Evolutionary conservation across 1,139 yeast species (phyloP).

Genomic region (Candida albicans): DNA sequence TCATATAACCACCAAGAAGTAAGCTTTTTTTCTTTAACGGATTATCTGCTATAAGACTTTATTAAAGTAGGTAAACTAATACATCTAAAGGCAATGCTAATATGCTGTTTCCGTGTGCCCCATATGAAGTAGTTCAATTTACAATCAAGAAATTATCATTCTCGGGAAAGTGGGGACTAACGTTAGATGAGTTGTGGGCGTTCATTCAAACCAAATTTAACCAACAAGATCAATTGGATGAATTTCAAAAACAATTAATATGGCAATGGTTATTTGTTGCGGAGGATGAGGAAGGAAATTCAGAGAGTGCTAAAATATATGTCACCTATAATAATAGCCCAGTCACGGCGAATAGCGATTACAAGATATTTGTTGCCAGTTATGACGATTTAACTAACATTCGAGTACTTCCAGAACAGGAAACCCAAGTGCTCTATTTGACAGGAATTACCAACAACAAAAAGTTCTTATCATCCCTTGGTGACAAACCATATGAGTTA

Average conservation of each 20-base stretch:
- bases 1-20: background rate
- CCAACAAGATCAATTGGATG: slow-evolving; percentile 23
- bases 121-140: slow-evolving; percentile 29
- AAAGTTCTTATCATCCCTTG: slow-evolving; percentile 32
- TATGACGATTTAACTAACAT: slow-evolving; percentile 16
- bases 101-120: slow-evolving; percentile 28
- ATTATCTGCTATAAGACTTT: too few relatives aligned
- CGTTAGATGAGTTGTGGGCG: slow-evolving; percentile 34
- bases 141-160: slow-evolving; percentile 34
- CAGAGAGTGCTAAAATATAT: slow-evolving; percentile 18
- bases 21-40: too few relatives aligned
- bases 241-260: slow-evolving; percentile 36
- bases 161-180: slow-evolving; percentile 36
- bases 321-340: slow-evolving; percentile 18
- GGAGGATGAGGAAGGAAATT: slow-evolving; percentile 16
- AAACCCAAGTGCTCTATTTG: slow-evolving; percentile 43
- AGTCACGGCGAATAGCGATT: slow-evolving; percentile 21
- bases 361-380: slow-evolving; percentile 20
- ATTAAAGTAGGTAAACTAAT: too few relatives aligned
- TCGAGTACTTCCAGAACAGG: slow-evolving; percentile 34
- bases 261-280: slow-evolving; percentile 44
- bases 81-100: background rate
- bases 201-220: slow-evolving; percentile 21
- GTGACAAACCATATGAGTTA: slow-evolving; percentile 44
- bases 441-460: slow-evolving; percentile 40